These are phyloP conservation scores for Geotrichum phurueaensis DNA, from an alignment of 1,139 yeast species.

Conservation along the genomic window DNA sequence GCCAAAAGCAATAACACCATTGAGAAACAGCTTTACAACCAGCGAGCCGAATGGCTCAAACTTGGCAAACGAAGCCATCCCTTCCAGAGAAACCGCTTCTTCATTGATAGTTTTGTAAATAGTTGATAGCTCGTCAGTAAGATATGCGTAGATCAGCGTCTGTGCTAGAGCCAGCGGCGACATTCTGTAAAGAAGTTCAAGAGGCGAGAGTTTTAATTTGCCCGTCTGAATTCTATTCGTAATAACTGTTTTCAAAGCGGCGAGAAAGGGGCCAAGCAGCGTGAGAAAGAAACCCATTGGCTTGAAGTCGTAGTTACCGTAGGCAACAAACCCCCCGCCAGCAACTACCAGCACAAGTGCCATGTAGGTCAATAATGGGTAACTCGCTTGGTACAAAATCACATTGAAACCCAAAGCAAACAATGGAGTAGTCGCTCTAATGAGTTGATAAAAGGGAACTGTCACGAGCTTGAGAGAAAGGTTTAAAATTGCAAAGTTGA, in stretches of 20 bases:
- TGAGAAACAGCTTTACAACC: slow-evolving; percentile 23
- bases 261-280: slow-evolving; percentile 26
- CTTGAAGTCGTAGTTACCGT: slow-evolving; percentile 26
- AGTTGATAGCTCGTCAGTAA: slow-evolving; percentile 25
- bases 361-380: slow-evolving; percentile 25
- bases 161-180: slow-evolving; percentile 27
- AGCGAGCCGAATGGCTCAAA: slow-evolving; percentile 19
- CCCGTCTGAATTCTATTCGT: slow-evolving; percentile 28
- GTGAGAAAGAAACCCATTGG: slow-evolving; percentile 27
- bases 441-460: slow-evolving; percentile 29
- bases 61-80: background rate
- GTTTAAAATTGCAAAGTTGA: slow-evolving; percentile 29
- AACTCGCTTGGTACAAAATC: slow-evolving; percentile 22
- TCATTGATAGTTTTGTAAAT: slow-evolving; percentile 13
- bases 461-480: slow-evolving; percentile 29
- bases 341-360: slow-evolving; percentile 23
- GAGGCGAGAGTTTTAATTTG: slow-evolving; percentile 24
- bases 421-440: slow-evolving; percentile 29
- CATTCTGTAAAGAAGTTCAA: slow-evolving; percentile 29
- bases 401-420: slow-evolving; percentile 27
- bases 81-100: background rate
- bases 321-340: slow-evolving; percentile 25
- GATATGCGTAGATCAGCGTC: slow-evolving; percentile 24
- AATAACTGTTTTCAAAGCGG: slow-evolving; percentile 28
- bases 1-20: slow-evolving; percentile 28